Evolutionary conservation across 768 basidiomycete species (phyloP), one percentile per base, ranked within the genome.

Genomic region (Suillus decipiens): DNA sequence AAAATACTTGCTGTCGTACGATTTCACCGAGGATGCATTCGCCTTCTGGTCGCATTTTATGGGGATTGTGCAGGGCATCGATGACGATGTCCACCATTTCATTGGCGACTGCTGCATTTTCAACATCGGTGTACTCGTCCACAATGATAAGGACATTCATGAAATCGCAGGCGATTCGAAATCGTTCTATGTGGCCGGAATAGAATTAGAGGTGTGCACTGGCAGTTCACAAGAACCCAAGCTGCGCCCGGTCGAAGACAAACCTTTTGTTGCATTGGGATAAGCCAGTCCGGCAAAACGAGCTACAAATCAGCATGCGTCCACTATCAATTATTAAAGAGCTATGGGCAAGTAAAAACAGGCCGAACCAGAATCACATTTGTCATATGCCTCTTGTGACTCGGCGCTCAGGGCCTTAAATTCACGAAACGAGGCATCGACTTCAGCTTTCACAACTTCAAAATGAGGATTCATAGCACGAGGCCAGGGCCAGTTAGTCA

Each of bases 401-500:
- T 71, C 68, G 2, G 73, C 65, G 3, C 63, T 66, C 62, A 82
- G 78, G 0, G 77, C 73, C 3, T 73, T 69, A 67, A 80, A 80
- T 10, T 64, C 55, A 39, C 74, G 71, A 41, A 75, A 68, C 82
- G 82, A 82, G 3, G 69, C 73, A 3, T 73, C 66, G 1, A 80
- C 78, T 57, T 76, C 76, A 1, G 65, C 67, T 57, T 78, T 78
- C 62, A 70, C 70, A 36, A 70, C 67, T 8, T 61, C 62, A 50
- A 80, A 82, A 64, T 76, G 65, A 1, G 77, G 73, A 62, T 80
- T 83, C 48, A 82, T 66, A 33, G 54, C 61, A 4, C 82, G 77
- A 8, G 66, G 69, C 80, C 79, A 83, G 0, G 81, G 80, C 82
- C 82, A 84, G 17, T 68, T 69, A 11, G 65, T 64, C 43, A 84